Evolutionary conservation across 768 basidiomycete genomes (phyloP).

Genomic region (Trametes sanguinea): DNA sequence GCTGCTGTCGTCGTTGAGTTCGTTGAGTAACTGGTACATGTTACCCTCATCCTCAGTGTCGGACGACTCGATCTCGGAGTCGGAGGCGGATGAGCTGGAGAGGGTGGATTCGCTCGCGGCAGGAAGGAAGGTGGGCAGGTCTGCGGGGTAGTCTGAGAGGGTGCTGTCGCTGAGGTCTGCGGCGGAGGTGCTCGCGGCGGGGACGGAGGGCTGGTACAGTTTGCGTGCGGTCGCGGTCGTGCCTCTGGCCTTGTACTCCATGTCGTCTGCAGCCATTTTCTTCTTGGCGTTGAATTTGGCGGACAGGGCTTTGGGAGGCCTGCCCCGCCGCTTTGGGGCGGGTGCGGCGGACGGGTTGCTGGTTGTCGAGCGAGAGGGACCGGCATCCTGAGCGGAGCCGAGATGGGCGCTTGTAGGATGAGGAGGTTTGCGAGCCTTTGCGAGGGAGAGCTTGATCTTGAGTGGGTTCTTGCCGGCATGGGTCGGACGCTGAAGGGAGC

Average conservation of each 20-base stretch:
- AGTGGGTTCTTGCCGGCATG: constrained; percentile 43
- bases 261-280: constrained; percentile 23
- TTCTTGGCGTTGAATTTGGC: constrained; percentile 35
- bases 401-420: constrained; percentile 13
- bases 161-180: constrained; percentile 28
- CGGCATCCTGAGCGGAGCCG: constrained; percentile 8
- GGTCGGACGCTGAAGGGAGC: constrained; percentile 22
- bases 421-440: constrained; percentile 34
- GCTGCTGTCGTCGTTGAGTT: constrained; percentile 7
- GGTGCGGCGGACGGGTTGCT: constrained; percentile 34
- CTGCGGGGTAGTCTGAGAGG: constrained; percentile 29
- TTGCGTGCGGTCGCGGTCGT: constrained; percentile 30
- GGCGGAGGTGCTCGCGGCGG: constrained; percentile 24
- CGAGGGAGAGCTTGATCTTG: constrained; percentile 76
- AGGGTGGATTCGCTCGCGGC: constrained; percentile 33
- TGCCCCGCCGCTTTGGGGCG: constrained; percentile 52
- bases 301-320: constrained; percentile 53
- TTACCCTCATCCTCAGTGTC: constrained; percentile 22
- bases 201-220: constrained; percentile 14
- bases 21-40: constrained; percentile 10
- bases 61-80: constrained; percentile 28
- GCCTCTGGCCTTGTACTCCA: constrained; percentile 38
- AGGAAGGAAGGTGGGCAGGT: constrained; percentile 37
- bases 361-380: constrained; percentile 11
- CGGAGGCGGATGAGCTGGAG: constrained; percentile 31